Conservation (phyloP, 2,329 filamentous ascomycete species). For the Aurifilum marmelostoma region DNA sequence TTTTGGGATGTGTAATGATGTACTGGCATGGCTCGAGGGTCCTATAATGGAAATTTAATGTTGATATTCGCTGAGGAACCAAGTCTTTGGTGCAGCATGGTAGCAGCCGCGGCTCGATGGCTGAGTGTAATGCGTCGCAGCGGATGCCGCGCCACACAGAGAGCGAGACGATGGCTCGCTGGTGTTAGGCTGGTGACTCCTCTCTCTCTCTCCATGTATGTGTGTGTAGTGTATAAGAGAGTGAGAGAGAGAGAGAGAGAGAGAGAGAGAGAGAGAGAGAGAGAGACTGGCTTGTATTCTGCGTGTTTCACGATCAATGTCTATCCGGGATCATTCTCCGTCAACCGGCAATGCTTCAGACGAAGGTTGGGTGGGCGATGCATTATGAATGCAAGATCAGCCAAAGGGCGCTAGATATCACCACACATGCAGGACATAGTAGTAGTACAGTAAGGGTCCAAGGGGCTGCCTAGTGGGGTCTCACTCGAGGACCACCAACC, state of each 20-base stretch:
- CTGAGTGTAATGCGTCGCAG: not conserved
- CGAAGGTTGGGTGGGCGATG: not conserved
- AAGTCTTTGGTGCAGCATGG: not conserved
- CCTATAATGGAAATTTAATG: not conserved
- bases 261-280: not conserved
- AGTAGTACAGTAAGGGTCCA: not conserved
- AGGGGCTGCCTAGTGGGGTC: not conserved
- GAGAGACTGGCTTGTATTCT: not conserved
- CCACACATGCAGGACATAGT: not conserved
- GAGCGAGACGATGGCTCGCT: not conserved
- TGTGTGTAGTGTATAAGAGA: too few species aligned
- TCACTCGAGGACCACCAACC: not conserved
- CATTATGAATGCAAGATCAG: not conserved
- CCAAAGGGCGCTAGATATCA: not conserved
- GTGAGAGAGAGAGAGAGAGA: too few species aligned
- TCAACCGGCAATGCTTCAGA: not conserved
- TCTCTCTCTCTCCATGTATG: too few species aligned
- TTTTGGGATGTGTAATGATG: not conserved
- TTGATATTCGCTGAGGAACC: not conserved
- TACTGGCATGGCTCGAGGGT: not conserved
- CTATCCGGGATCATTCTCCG: not conserved
- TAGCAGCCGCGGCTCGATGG: not conserved
- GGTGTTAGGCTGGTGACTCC: not conserved
- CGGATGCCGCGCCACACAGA: not conserved
- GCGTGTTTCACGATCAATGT: not conserved